Base-by-base conservation (phyloP, 495 filamentous ascomycete genomes). In the Geopyxis carbonaria region DNA sequence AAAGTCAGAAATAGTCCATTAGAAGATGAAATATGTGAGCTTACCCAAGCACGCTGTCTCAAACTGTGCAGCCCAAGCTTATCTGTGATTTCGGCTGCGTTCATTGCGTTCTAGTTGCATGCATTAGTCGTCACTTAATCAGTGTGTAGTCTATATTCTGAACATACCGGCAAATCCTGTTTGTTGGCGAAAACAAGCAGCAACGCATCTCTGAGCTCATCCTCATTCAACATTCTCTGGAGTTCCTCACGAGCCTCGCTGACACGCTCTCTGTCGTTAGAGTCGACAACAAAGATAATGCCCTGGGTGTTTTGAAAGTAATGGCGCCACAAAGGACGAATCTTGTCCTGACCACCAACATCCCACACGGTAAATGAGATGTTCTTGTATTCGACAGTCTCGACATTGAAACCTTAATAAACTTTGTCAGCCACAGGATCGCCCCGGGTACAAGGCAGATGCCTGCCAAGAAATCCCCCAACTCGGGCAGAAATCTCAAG, bases 261-360 rank as follows among this genome's bases (percentile, higher is more conserved):
- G 48, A 99, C 75, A 91, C 89, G 89, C 63, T 99, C 89, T 52
- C 89, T 85, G 75, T 99, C 89, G 63, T 99, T 99, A 76, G 83
- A 92, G 65, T 99, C 89, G 55, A 99, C 91, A 46, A 99, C 89
- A 72, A 99, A 99, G 68, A 99, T 99, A 69, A 99, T 95, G 64
- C 89, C 89, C 67, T 99, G 89, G 48, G 89, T 99, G 68, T 99
- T 99, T 70, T 99, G 89, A 80, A 93, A 99, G 65, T 99, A 99
- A 70, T 99, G 89, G 68, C 89, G 79, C 89, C 89, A 99, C 58
- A 99, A 68, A 57, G 89, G 89, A 62, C 89, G 76, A 63, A 99
- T 99, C 80, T 99, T 99, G 72, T 99, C 89, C 72, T 99, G 89
- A 59, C 89, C 89, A 70, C 89, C 89, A 59, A 99, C 89, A 75